These are phyloP conservation scores for Infundibulicybe gibba DNA, from an alignment of 768 basidiomycete species.

Conservation along the genomic window DNA sequence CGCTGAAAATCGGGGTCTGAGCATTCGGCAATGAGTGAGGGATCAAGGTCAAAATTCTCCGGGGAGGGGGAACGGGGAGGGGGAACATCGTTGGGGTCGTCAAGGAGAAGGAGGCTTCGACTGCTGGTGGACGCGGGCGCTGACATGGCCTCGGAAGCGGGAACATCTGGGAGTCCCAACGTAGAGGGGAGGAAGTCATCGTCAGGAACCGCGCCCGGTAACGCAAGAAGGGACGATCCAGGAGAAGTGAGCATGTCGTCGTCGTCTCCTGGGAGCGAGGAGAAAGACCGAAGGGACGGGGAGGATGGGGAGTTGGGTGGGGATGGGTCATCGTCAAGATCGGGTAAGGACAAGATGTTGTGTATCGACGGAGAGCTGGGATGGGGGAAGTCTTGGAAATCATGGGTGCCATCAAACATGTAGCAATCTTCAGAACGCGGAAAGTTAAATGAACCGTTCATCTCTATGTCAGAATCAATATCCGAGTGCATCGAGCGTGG, in stretches of 20 bases:
- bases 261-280: conserved; percentile 4
- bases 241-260: conserved; percentile 15
- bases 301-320: conserved; percentile 9
- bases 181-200: conserved; percentile 22
- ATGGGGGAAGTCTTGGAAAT: background rate
- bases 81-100: conserved; percentile 32
- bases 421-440: too few species aligned
- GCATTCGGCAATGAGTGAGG: conserved; percentile 17
- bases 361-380: conserved; percentile 4
- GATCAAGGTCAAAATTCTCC: conserved; percentile 34
- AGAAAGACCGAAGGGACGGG: conserved; percentile 5
- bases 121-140: conserved; percentile 13
- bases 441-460: too few species aligned
- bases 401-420: background rate
- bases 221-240: conserved; percentile 17
- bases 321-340: background rate
- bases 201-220: conserved; percentile 31
- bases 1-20: conserved; percentile 33
- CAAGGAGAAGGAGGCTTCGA: conserved; percentile 36
- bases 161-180: background rate
- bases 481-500: background rate
- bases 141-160: conserved; percentile 8
- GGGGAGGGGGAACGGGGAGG: conserved; percentile 40
- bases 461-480: background rate
- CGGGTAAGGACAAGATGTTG: conserved; percentile 7